These are phyloP conservation scores for Eucalyptus erythrocorys DNA, from an alignment of 345 rosid species.

Conservation along the genomic window DNA sequence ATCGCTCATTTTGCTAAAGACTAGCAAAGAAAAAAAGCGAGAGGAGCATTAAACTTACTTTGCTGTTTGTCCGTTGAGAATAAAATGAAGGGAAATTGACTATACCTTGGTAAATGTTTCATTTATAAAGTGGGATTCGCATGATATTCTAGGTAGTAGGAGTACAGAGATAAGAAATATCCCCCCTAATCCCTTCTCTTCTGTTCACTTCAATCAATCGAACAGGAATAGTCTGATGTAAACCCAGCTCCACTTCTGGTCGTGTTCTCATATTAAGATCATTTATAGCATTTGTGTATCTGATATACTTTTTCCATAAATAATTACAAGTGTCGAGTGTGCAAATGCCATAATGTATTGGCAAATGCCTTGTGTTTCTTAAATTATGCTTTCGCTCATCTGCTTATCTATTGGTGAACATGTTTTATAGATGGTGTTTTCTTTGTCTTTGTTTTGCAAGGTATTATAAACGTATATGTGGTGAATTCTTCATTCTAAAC, in stretches of 20 bases:
- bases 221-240: not conserved
- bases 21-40: not conserved
- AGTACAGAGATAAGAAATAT: not conserved
- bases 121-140: not conserved
- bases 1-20: not conserved
- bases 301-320: not conserved
- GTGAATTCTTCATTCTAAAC: conserved; percentile 52
- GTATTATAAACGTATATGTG: conserved; percentile 66
- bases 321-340: not conserved
- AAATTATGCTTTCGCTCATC: not conserved
- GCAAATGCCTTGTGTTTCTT: not conserved
- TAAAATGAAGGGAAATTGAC: not conserved
- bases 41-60: not conserved
- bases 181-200: not conserved
- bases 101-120: not conserved
- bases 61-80: not conserved
- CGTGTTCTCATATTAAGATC: not conserved
- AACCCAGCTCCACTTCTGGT: not conserved
- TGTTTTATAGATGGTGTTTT: not conserved
- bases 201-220: not conserved
- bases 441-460: conserved; percentile 7
- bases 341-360: not conserved
- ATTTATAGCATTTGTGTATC: not conserved
- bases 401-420: not conserved
- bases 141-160: not conserved